These are phyloP conservation scores for Xylariaceae sp. DNA, from an alignment of 2,329 filamentous ascomycete species.

Conservation along the genomic window DNA sequence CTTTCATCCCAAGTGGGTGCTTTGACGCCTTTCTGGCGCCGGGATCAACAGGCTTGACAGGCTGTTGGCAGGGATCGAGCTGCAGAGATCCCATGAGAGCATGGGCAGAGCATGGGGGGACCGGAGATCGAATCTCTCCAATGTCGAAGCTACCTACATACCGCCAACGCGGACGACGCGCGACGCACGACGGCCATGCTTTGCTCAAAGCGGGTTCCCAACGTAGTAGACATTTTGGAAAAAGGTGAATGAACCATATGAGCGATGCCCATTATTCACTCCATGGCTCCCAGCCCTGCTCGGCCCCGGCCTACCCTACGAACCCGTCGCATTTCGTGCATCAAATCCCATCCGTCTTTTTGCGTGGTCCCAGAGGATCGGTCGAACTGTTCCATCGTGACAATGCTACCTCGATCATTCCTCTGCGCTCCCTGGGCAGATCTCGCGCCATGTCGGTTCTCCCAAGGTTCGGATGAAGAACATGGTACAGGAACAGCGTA, in stretches of 20 bases:
- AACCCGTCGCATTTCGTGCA: slow-evolving; percentile 11
- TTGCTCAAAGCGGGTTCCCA: slow-evolving; percentile 7
- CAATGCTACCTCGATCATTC: slow-evolving; percentile 12
- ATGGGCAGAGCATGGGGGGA: slow-evolving; percentile 10
- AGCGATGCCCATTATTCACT: slow-evolving; percentile 7
- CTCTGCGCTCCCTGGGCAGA: slow-evolving; percentile 15
- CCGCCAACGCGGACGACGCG: no score
- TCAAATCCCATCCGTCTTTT: slow-evolving; percentile 9
- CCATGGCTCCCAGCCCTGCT: slow-evolving; percentile 5
- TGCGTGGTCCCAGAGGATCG: slow-evolving; percentile 19
- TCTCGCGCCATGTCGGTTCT: slow-evolving; percentile 7
- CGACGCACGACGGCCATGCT: slow-evolving; percentile 1
- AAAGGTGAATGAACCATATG: slow-evolving; percentile 15
- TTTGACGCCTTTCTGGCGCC: slow-evolving; percentile 21
- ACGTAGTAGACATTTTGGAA: slow-evolving; percentile 17
- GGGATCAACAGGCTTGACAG: slow-evolving; percentile 22
- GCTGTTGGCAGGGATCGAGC: slow-evolving; percentile 21
- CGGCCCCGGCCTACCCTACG: slow-evolving; percentile 12
- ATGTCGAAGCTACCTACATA: no score
- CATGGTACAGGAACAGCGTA: slow-evolving; percentile 15
- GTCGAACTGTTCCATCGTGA: slow-evolving; percentile 18
- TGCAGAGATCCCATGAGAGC: slow-evolving; percentile 14
- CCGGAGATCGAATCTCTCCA: slow-evolving; percentile 10
- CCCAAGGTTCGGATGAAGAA: slow-evolving; percentile 16
- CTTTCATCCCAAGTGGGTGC: slow-evolving; percentile 19